Evolutionary conservation across 2,329 filamentous ascomycete species (phyloP), one percentile per base, ranked within the genome.

Genomic region (Xylariaceae sp.): DNA sequence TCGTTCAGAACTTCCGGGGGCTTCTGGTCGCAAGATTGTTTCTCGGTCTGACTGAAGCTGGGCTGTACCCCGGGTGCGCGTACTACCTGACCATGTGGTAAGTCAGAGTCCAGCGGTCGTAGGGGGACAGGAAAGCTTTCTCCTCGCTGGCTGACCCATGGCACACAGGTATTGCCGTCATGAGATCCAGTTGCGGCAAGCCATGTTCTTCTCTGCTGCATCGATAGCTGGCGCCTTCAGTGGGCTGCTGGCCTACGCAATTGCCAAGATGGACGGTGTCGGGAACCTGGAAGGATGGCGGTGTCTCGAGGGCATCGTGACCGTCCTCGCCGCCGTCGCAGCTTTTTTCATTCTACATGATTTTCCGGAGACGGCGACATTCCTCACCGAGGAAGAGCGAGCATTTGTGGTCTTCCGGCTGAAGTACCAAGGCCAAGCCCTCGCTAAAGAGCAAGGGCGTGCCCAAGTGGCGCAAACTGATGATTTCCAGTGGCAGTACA

Each of bases 191-290:
- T 58, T 75, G 17, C 66, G 76, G 1, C 71, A 74, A 47, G 86
- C 87, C 1, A 76, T 90, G 38, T 91, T 93, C 72, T 94, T 91
- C 68, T 87, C 84, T 0, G 86, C 87, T 0, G 87, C 87, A 0
- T 87, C 88, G 0, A 68, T 93, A 0, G 86, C 87, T 0, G 88
- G 88, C 1, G 87, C 83, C 0, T 89, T 89, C 51, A 84, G 82
- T 49, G 85, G 85, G 3, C 70, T 89, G 3, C 67, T 89, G 1
- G 85, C 85, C 0, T 85, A 79, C 31, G 84, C 71, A 0, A 88
- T 89, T 42, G 73, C 73, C 8, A 75, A 83, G 41, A 87, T 89
- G 82, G 70, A 81, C 38, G 83, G 83, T 1, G 57, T 83, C 1
- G 82, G 74, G 0, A 76, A 76, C 0, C 60, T 76, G 4, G 65